phyloP scores from a whole-genome alignment of 768 basidiomycete genomes.

The Coprinopsis marcescibilis region DNA sequence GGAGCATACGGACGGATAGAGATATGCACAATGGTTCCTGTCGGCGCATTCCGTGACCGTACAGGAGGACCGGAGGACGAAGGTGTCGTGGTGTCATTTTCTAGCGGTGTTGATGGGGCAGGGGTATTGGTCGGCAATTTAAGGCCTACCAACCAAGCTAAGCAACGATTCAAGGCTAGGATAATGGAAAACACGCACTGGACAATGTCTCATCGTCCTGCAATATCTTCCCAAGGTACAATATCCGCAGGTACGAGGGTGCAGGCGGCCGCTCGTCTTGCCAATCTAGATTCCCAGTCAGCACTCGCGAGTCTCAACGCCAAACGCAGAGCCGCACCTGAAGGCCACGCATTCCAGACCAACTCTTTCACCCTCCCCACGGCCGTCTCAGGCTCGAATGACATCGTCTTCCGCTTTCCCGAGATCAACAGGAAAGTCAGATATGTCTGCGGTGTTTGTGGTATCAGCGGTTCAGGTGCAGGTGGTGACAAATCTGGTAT shows the following conservation, averaged over 20 bases:
- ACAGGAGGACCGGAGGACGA: no score
- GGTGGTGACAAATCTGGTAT: no score
- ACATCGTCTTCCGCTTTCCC: conserved; percentile 61
- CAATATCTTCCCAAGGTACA: conserved; percentile 75
- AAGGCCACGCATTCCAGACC: conserved; percentile 78
- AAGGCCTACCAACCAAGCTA: conserved; percentile 21
- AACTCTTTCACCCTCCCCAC: conserved; percentile 79
- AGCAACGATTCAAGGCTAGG: conserved; percentile 2
- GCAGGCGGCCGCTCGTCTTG: conserved; percentile 73
- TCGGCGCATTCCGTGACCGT: conserved; percentile 13
- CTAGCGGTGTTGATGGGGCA: conserved; percentile 16
- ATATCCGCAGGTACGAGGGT: conserved; percentile 68
- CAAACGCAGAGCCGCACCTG: conserved; percentile 37
- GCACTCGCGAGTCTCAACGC: neutral
- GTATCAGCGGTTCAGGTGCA: conserved; percentile 26
- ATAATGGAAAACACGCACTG: conserved; percentile 37
- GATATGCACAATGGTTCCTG: conserved; percentile 68
- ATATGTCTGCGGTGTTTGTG: conserved; percentile 57
- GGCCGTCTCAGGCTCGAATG: conserved; percentile 70
- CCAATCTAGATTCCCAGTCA: conserved; percentile 46
- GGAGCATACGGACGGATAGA: conserved; percentile 56
- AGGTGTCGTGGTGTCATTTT: conserved; percentile 2
- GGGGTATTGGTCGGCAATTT: conserved; percentile 35
- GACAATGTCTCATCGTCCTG: conserved; percentile 76
- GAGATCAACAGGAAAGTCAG: conserved; percentile 72